Base-by-base conservation (phyloP, 345 rosid genomes). In the Bruguiera gymnorhiza region DNA sequence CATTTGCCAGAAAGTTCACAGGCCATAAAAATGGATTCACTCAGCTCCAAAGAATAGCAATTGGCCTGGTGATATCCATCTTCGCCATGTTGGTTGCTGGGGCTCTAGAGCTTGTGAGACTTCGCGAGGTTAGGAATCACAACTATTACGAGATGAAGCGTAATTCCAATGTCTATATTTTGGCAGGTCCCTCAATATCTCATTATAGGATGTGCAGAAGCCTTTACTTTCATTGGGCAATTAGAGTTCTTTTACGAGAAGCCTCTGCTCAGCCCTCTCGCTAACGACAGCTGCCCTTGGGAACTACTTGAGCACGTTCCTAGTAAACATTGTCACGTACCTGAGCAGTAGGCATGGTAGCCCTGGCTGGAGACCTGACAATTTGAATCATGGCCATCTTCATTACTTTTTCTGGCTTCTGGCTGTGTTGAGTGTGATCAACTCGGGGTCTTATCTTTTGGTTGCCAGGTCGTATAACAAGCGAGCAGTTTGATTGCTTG, bases 101-200 rank as follows among this genome's bases (percentile, higher is more conserved):
- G 48, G 58, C 66, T 10, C 37, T 78, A 37, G 84, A 80, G 68
- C 48, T 73, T 58, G 10, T 59, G 53, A 53, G 84, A 27, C 82
- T 80, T 1, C 63, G 64, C n/a, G 68, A 70, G 72, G 82, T 75
- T 16, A 73, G 65, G 52, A 64, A 73, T 67, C 65, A 77, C 61
- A 60, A 75, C 70, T 76, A 68, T 61, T 82, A 77, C 24, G 63
- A 77, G 1, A 4, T 63, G 18, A 2, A 64, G 39, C 37, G 60
- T 16, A 68, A 24, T 78, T 16, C 83, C 87, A 3, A 57, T 86
- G 65, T 72, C 84, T 0, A 78, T 83, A 51, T 86, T 82, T 54
- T 82, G 84, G 86, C 87, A 82, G 70, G 84, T 77, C 43, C 84
- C 89, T 8, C 87, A 78, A 64, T 83, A 86, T 60, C 81, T 83